A percentile compares a stretch with the other conserved stretches of the same genome.
Conservation (phyloP, 192 early-diverging fungal species). For the Mycoemilia scoparia region DNA sequence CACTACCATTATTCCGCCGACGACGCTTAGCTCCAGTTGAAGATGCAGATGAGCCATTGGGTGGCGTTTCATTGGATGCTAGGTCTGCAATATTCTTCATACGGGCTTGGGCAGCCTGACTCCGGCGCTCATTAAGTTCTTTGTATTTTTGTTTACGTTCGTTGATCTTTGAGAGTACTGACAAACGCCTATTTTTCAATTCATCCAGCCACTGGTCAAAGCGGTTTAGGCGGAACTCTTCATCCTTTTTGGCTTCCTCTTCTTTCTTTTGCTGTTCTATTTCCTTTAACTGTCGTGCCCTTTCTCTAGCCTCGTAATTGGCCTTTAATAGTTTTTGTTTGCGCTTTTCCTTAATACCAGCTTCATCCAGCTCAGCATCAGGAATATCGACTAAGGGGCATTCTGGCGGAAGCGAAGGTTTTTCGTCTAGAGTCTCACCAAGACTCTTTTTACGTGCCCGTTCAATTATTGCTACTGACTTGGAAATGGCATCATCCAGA, state of each 20-base stretch:
- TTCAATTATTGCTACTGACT: constrained; percentile 41
- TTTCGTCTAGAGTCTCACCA: constrained; percentile 63
- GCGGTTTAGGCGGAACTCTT: constrained; percentile 44
- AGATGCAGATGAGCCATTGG: neutral
- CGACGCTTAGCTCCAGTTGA: constrained; percentile 12
- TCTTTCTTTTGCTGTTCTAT: constrained; percentile 28
- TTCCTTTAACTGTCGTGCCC: constrained; percentile 54
- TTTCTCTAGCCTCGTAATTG: constrained; percentile 53
- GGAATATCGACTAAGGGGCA: constrained; percentile 61
- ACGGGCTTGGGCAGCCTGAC: constrained; percentile 65
- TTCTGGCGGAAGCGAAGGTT: constrained; percentile 48
- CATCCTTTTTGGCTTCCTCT: constrained; percentile 47
- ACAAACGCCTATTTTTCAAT: constrained; percentile 37
- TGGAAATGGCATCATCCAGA: constrained; percentile 53
- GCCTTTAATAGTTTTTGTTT: constrained; percentile 66
- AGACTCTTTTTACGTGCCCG: constrained; percentile 61
- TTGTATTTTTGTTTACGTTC: constrained; percentile 44
- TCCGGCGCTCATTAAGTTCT: constrained; percentile 71
- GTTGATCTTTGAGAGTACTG: constrained; percentile 49
- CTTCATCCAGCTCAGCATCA: constrained; percentile 58
- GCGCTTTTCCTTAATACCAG: constrained; percentile 65
- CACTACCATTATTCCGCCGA: too few relatives aligned
- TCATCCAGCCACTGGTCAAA: constrained; percentile 57
- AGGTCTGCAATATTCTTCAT: constrained; percentile 75
- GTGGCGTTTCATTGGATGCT: constrained; percentile 30